phyloP scores from a whole-genome alignment of 1,284 basidiomycete genomes.

The Athelia sp. region DNA sequence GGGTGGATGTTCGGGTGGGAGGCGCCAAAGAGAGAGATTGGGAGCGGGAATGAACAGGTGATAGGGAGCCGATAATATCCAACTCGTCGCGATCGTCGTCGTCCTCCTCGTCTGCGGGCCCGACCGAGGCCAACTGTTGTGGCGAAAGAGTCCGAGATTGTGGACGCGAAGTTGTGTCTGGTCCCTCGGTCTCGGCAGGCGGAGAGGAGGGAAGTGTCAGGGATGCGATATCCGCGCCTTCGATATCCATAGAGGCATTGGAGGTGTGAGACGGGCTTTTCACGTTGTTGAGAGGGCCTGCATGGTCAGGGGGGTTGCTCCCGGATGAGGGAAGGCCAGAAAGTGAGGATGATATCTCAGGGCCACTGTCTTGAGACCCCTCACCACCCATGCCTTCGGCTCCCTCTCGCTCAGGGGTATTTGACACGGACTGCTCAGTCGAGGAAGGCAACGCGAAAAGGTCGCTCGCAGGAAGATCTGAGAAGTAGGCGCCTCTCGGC shows the following conservation, averaged over 20 bases:
- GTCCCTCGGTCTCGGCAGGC: no score
- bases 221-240: no score
- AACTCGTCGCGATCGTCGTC: conserved; percentile 15
- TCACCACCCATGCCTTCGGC: no score
- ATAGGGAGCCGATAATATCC: conserved; percentile 20
- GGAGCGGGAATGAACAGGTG: neutral
- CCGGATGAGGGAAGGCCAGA: neutral
- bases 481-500: neutral
- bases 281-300: no score
- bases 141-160: no score
- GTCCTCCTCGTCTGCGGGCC: neutral
- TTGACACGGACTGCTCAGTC: conserved; percentile 5
- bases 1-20: neutral
- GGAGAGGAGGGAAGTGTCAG: no score
- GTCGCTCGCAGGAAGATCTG: conserved; percentile 18
- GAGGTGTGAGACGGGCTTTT: no score
- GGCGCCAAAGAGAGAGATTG: neutral
- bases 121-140: no score
- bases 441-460: conserved; percentile 17
- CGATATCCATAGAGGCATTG: no score
- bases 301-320: no score
- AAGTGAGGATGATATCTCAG: neutral
- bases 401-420: neutral
- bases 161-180: no score
- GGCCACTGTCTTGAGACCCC: no score